A percentile compares a stretch with the other conserved stretches of the same genome.
phyloP scores from a whole-genome alignment of 441 rosid species.

The Eruca vesicaria region DNA sequence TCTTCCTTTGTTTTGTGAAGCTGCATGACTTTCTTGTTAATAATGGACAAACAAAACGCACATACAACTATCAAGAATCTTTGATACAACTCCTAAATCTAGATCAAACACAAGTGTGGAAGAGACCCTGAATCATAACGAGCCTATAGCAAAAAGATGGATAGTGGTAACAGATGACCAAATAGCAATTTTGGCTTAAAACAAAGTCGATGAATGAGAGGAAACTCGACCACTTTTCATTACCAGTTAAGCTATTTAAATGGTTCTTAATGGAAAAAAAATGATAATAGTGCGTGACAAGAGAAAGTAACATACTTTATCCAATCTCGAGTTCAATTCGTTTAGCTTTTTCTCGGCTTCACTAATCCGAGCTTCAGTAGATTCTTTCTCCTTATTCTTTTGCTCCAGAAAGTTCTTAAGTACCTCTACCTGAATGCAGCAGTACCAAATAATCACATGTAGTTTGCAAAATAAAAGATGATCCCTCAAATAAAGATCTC shows the following conservation, averaged over 20 bases:
- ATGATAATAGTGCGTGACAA: neutral
- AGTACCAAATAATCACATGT: neutral
- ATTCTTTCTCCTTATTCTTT: constrained; percentile 57
- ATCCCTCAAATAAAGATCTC: neutral
- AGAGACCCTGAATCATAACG: neutral
- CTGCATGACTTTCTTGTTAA: constrained; percentile 44
- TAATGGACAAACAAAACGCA: neutral
- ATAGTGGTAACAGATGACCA: neutral
- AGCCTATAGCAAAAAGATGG: neutral
- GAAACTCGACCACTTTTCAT: neutral
- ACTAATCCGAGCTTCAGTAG: constrained; percentile 41
- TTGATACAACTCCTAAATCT: neutral
- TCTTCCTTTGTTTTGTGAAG: constrained; percentile 69
- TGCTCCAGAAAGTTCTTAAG: constrained; percentile 50
- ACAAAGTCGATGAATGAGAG: neutral
- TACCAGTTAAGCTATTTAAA: neutral
- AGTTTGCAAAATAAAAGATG: neutral
- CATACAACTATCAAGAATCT: neutral
- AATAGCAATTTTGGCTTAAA: neutral
- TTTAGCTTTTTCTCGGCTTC: constrained; percentile 61
- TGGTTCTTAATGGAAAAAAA: neutral
- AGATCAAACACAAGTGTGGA: neutral
- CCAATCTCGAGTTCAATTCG: constrained; percentile 52
- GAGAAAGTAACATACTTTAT: constrained; percentile 48
- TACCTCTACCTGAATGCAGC: constrained; percentile 52